Conservation (phyloP, 371 early-diverging fungal species). For the Mortierella sp. region DNA sequence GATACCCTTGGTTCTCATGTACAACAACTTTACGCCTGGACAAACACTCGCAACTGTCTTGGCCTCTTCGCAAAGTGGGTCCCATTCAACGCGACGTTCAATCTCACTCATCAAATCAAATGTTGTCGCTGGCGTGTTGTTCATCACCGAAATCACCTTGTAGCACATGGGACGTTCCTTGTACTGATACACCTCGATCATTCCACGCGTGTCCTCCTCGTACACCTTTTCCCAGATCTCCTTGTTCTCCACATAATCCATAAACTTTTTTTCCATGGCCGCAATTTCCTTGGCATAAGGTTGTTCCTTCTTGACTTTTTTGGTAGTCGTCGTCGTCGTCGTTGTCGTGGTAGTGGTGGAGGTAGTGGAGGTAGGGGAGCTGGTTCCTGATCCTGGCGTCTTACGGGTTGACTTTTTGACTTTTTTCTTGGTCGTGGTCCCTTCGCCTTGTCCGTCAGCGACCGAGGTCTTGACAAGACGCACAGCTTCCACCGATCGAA, state of each 20-base stretch:
- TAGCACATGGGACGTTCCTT: constrained; percentile 60
- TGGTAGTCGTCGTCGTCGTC: constrained; percentile 1
- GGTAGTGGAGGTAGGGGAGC: too few species aligned
- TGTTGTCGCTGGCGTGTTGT: constrained; percentile 55
- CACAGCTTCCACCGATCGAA: constrained; percentile 13
- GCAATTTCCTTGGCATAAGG: constrained; percentile 44
- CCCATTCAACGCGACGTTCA: constrained; percentile 62
- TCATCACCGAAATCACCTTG: constrained; percentile 58
- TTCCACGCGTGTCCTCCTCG: constrained; percentile 33
- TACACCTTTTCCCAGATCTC: constrained; percentile 56
- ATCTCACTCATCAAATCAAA: constrained; percentile 65
- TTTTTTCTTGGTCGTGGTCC: constrained; percentile 14
- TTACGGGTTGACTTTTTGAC: constrained; percentile 10
- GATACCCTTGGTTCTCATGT: constrained; percentile 62
- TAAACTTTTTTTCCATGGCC: constrained; percentile 49
- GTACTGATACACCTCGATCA: constrained; percentile 61
- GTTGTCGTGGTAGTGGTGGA: not conserved
- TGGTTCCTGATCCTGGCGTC: not conserved
- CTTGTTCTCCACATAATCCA: constrained; percentile 42
- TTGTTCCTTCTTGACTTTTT: constrained; percentile 12
- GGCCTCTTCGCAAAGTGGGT: constrained; percentile 64
- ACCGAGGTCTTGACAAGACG: constrained; percentile 24
- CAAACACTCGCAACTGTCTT: constrained; percentile 51
- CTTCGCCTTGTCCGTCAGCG: not conserved
- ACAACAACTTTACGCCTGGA: constrained; percentile 58